Base-by-base conservation (phyloP, 2,329 filamentous ascomycete species). In the Exophiala sp. region DNA sequence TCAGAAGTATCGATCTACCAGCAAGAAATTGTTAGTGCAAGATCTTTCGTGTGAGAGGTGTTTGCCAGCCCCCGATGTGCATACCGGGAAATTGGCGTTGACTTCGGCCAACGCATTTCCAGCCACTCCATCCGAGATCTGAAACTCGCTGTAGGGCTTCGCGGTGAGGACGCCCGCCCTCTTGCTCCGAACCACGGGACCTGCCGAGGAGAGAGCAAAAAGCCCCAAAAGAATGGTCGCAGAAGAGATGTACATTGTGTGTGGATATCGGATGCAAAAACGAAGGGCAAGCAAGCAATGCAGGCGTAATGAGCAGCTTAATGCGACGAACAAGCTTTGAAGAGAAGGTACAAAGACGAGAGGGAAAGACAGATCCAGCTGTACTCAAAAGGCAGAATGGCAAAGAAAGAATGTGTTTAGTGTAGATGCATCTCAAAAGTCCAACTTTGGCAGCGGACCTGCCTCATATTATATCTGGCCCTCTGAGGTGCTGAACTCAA, bases 91-190 rank as follows among this genome's bases (percentile, higher is more conserved):
- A 58, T 78, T 76, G 49, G 76, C 74, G 42, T 78, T 69, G 50
- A 79, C 79, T 66, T 82, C 79, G 1, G 69, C 74, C 16, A 81
- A 71, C 10, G 78, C 79, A 42, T 81, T 75, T 48, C 80, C 79
- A 18, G 74, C 78, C 8, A 73, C 68, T 2, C 80, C 79, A 41
- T 73, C 73, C 7, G 51, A 55, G 36, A 61, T 45, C 24, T 58
- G 56, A 24, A 61, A 56, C 5, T 58, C 36, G 35, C 42, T 54
- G 35, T 58, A 61, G 16, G 55, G 24, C 33, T 42, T 34, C 40
- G 38, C 43, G 7, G 58, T 58, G 33, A 59, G 50, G 34, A 52
- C 47, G 6, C 20, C 20, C 12, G 57, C 57, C 36, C 50, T 48
- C 39, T 57, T 59, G 33, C 38, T 44, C 14, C 32, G 10, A 8